Percentiles rank a stretch among this genome's conserved stretches.
Evolutionary conservation across 495 filamentous ascomycete genomes (phyloP).

Genomic region (Parathielavia appendiculata): DNA sequence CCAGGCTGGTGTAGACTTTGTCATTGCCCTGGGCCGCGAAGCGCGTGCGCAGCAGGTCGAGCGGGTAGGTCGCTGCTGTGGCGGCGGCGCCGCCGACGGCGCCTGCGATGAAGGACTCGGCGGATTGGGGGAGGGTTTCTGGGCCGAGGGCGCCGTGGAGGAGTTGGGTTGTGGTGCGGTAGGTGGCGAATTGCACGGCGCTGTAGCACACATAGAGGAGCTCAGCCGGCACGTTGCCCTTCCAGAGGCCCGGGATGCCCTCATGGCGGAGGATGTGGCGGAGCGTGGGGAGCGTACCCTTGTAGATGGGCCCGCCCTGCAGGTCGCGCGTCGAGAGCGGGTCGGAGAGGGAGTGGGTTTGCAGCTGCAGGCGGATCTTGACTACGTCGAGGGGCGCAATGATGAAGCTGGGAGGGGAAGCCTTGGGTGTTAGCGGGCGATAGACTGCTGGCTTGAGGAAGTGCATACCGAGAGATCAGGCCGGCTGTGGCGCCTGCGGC

Average conservation of each 20-base stretch:
- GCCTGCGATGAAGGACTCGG: conserved; percentile 70
- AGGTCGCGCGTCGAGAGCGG: conserved; percentile 50
- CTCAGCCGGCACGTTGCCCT: conserved; percentile 95
- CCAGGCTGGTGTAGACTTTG: conserved; percentile 66
- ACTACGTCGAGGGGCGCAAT: conserved; percentile 91
- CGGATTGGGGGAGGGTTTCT: conserved; percentile 46
- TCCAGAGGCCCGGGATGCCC: conserved; percentile 87
- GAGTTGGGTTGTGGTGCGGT: conserved; percentile 62
- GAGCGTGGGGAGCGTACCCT: conserved; percentile 74
- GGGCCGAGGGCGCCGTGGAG: conserved; percentile 44
- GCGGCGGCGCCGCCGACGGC: conserved; percentile 74
- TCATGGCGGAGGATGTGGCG: conserved; percentile 69
- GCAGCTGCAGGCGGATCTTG: conserved; percentile 93
- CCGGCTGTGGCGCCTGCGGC: conserved; percentile 83
- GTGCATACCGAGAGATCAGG: conserved; percentile 82
- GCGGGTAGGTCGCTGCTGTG: conserved; percentile 81
- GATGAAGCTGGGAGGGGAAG: conserved; percentile 57
- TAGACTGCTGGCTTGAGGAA: conserved; percentile 51
- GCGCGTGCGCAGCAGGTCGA: conserved; percentile 88
- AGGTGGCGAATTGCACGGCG: conserved; percentile 84
- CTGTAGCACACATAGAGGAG: conserved; percentile 87
- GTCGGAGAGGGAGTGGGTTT: conserved; percentile 73
- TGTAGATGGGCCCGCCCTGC: conserved; percentile 61
- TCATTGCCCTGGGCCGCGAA: conserved; percentile 94
- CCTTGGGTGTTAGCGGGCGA: conserved; percentile 1